phyloP scores from a whole-genome alignment of 1,284 basidiomycete genomes.

The Coniophora puteana region DNA sequence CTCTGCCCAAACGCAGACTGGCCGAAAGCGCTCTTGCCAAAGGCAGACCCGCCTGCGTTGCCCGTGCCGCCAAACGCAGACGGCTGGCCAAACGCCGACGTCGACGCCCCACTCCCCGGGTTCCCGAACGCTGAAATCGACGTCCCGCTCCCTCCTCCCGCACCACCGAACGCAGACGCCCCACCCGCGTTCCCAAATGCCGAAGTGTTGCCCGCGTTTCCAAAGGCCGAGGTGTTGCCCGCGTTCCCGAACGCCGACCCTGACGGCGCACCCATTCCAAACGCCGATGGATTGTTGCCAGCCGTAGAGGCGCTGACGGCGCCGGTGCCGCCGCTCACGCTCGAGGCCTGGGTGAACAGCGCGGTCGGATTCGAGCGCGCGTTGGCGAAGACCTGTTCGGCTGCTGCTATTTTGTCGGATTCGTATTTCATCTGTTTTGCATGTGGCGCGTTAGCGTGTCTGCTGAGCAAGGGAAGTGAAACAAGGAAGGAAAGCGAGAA shows the following conservation, averaged over 20 bases:
- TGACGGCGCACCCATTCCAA: constrained; percentile 27
- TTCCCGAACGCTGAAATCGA: constrained; percentile 18
- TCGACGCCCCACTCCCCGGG: constrained; percentile 1
- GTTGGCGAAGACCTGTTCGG: constrained; percentile 39
- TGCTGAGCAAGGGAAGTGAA: constrained; percentile 6
- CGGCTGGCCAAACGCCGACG: constrained; percentile 31
- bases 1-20: constrained; percentile 29
- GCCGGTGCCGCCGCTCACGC: constrained; percentile 18
- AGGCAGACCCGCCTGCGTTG: constrained; percentile 25
- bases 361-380: constrained; percentile 46
- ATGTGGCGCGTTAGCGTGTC: constrained; percentile 16
- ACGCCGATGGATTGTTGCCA: constrained; percentile 21
- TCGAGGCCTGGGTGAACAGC: constrained; percentile 49
- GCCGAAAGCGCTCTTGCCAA: constrained; percentile 33
- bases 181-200: constrained; percentile 17
- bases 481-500: not conserved
- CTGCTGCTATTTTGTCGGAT: constrained; percentile 35
- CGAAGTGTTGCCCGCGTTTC: constrained; percentile 4
- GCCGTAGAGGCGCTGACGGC: constrained; percentile 8
- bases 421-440: constrained; percentile 53
- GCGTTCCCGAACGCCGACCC: constrained; percentile 33
- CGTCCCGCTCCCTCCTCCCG: no score
- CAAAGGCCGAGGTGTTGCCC: constrained; percentile 13
- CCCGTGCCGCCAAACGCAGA: constrained; percentile 27
- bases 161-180: constrained; percentile 13